These are phyloP conservation scores for Athelia sp. DNA, from an alignment of 1,284 basidiomycete species.

Conservation along the genomic window DNA sequence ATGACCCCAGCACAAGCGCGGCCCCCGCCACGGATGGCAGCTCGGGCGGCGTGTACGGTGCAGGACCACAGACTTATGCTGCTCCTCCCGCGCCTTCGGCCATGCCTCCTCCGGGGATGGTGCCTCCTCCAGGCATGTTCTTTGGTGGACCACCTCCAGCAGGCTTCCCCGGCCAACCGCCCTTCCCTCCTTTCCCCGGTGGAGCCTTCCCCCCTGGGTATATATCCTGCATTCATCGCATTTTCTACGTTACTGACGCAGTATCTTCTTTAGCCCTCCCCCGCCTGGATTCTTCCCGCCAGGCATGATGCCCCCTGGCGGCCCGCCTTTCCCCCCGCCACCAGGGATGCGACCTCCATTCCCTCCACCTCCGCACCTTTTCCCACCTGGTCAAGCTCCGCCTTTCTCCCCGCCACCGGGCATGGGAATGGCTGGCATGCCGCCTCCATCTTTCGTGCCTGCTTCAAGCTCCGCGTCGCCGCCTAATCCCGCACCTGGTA, in stretches of 20 bases:
- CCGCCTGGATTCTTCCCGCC: conserved; percentile 38
- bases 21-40: conserved; percentile 22
- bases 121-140: conserved; percentile 33
- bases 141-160: conserved; percentile 29
- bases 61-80: conserved; percentile 61
- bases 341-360: conserved; percentile 28
- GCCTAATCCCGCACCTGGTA: too few species aligned
- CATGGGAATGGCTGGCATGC: conserved; percentile 9
- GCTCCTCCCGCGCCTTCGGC: conserved; percentile 46
- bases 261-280: conserved; percentile 26
- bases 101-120: conserved; percentile 33
- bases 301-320: conserved; percentile 20
- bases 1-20: conserved; percentile 31
- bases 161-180: conserved; percentile 19
- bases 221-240: conserved; percentile 13
- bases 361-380: conserved; percentile 19
- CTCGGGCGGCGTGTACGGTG: conserved; percentile 59
- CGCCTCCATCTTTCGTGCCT: not conserved
- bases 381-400: conserved; percentile 17
- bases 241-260: conserved; percentile 3
- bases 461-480: not conserved
- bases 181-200: conserved; percentile 26
- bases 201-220: conserved; percentile 45
- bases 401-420: conserved; percentile 18
- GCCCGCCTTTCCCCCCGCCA: conserved; percentile 22